Evolutionary conservation across 2,329 filamentous ascomycete genomes (phyloP).

Genomic region (Hypoxylon sp.): DNA sequence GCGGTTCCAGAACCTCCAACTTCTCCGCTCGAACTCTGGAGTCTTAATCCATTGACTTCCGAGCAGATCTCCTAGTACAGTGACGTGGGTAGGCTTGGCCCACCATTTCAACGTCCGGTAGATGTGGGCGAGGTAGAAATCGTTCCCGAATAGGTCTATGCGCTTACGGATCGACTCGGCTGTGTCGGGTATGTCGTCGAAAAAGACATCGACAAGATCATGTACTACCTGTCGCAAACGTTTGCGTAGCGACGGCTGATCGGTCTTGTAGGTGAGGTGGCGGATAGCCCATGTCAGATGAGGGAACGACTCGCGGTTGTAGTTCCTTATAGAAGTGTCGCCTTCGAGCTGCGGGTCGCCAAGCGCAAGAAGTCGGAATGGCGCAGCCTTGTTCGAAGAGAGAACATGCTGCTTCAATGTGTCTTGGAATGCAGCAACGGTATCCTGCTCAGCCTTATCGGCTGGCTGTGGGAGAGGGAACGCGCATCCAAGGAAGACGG

Average conservation of each 20-base stretch:
- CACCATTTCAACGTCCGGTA: conserved; percentile 89
- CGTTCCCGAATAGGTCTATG: conserved; percentile 92
- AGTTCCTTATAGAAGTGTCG: conserved; percentile 82
- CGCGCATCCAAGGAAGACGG: conserved; percentile 82
- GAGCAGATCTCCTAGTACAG: conserved; percentile 90
- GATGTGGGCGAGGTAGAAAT: conserved; percentile 94
- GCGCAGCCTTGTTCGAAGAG: conserved; percentile 65
- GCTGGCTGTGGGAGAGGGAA: conserved; percentile 73
- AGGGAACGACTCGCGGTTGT: conserved; percentile 67
- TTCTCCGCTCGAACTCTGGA: conserved; percentile 83
- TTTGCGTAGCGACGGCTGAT: conserved; percentile 64
- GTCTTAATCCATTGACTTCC: conserved; percentile 96
- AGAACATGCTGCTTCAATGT: conserved; percentile 56
- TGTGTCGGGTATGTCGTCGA: conserved; percentile 78
- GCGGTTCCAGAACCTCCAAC: conserved; percentile 82
- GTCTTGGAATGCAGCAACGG: conserved; percentile 56
- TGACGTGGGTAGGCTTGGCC: conserved; percentile 86
- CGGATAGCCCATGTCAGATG: conserved; percentile 65
- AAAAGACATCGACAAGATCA: conserved; percentile 72
- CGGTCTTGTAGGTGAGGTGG: conserved; percentile 64
- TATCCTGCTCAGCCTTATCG: conserved; percentile 30
- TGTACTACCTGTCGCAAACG: conserved; percentile 69
- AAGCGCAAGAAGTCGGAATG: conserved; percentile 88
- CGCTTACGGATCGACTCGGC: conserved; percentile 80
- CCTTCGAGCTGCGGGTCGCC: conserved; percentile 96